phyloP scores from a whole-genome alignment of 805 yeast genomes.

The Candida insectorum region DNA sequence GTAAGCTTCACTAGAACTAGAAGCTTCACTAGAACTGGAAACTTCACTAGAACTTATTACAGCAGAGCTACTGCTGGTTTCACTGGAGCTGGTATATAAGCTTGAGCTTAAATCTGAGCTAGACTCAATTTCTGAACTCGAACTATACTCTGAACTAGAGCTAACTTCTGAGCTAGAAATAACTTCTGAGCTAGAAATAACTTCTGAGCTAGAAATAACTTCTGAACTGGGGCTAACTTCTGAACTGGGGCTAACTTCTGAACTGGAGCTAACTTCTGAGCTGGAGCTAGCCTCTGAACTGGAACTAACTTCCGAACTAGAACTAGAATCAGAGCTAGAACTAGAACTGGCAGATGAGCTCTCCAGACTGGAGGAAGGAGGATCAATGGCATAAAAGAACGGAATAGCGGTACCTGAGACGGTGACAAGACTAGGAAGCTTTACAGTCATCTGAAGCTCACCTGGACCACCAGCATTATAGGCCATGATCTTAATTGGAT shows the following conservation, averaged over 20 bases:
- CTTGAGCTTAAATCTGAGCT: no score
- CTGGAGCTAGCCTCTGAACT: background rate
- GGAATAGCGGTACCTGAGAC: background rate
- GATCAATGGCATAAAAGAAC: background rate
- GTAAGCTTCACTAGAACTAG: background rate
- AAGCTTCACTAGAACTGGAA: background rate
- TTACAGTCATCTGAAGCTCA: background rate
- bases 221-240: background rate
- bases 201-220: background rate
- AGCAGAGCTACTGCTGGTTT: no score
- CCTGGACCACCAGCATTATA: conserved; percentile 1
- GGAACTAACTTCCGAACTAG: background rate
- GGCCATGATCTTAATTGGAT: conserved; percentile 5
- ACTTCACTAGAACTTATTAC: no score
- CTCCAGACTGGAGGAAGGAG: background rate
- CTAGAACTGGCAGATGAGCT: background rate
- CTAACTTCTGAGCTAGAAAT: no score
- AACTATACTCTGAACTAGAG: no score
- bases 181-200: background rate
- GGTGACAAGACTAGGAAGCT: background rate
- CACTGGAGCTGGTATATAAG: no score
- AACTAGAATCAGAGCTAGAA: background rate
- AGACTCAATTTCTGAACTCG: no score
- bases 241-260: background rate
- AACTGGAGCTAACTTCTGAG: background rate